Evolutionary conservation across 1,284 basidiomycete genomes (phyloP), one percentile per base, ranked within the genome.

Genomic region (Takashimella koratensis): DNA sequence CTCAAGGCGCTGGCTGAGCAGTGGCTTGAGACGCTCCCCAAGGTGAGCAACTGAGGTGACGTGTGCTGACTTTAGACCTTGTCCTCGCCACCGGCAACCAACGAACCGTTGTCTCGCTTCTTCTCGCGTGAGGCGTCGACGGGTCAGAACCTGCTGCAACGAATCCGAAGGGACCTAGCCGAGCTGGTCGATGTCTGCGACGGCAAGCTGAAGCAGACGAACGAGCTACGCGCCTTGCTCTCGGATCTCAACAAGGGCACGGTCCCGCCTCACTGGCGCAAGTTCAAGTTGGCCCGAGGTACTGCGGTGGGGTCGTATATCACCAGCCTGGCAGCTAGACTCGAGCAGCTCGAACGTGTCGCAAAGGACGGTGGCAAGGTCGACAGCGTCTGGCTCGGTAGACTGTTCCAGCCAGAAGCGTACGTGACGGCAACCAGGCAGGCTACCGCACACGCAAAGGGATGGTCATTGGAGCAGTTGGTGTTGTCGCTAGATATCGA

Each of bases 371-470:
- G 86, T 52, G 83, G 49, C 23, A 41, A 45, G 4, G 40, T 25
- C n/a, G 26, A 43, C 8, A 12, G 27, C 49, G 80, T 92, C 30
- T 91, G 89, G 87, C 81, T 96, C 12, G 92, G 93, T 27, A 89
- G 90, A 0, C 74, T 97, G 49, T 96, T 97, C 82, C 93, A 90
- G 81, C 94, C 94, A 1, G 90, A 94, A 68, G 92, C 91, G 2
- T 96, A 92, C 73, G 83, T 97, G 65, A 96, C 93, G 0, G 93
- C 93, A 1, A 94, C 91, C 1, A 82, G 93, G 50, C 94, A 97
- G 75, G 85, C 88, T 16, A 87, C 93, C 6, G 93, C 93, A 2
- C 92, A 96, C 71, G 82, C 85, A 52, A 91, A 88, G 76, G 84
- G 85, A 59, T 90, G 88, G 86, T 93, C 90, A 73, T 78, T 97